Conservation (phyloP, 441 rosid species). For the Dalechampia spathulata region DNA sequence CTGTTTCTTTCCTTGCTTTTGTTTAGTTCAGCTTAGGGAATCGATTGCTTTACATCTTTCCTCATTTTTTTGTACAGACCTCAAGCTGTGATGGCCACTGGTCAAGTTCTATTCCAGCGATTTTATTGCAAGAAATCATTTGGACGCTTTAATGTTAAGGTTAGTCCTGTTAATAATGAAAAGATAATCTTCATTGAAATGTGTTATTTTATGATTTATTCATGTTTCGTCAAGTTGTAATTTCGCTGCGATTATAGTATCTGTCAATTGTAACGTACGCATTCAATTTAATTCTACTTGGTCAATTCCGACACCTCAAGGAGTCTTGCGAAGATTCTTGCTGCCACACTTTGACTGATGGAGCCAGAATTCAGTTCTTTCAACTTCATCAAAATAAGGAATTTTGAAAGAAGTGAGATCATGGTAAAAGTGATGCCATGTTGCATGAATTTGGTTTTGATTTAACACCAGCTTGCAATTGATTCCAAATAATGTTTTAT, state of each 20-base stretch:
- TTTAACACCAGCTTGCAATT: neutral
- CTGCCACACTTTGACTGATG: too few species aligned
- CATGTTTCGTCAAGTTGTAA: neutral
- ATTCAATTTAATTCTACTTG: neutral
- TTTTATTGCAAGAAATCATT: constrained; percentile 94
- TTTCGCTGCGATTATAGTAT: neutral
- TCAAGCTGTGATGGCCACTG: constrained; percentile 97
- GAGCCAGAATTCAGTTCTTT: too few species aligned
- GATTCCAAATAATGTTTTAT: neutral
- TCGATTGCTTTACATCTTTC: neutral
- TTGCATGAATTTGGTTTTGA: neutral
- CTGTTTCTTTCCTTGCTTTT: neutral
- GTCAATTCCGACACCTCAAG: too few species aligned
- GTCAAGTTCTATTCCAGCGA: constrained; percentile 84
- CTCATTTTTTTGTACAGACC: constrained; percentile 32
- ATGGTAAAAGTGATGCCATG: neutral
- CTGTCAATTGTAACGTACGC: neutral
- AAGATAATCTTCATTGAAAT: too few species aligned
- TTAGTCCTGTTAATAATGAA: too few species aligned
- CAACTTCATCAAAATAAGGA: too few species aligned
- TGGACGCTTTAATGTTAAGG: constrained; percentile 85
- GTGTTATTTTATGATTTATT: too few species aligned
- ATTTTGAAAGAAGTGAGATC: neutral
- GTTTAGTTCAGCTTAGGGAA: neutral
- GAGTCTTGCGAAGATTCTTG: too few species aligned